These are phyloP conservation scores for Phytophthora sp. DNA, from an alignment of 352 stramenopile genomes.

Conservation along the genomic window DNA sequence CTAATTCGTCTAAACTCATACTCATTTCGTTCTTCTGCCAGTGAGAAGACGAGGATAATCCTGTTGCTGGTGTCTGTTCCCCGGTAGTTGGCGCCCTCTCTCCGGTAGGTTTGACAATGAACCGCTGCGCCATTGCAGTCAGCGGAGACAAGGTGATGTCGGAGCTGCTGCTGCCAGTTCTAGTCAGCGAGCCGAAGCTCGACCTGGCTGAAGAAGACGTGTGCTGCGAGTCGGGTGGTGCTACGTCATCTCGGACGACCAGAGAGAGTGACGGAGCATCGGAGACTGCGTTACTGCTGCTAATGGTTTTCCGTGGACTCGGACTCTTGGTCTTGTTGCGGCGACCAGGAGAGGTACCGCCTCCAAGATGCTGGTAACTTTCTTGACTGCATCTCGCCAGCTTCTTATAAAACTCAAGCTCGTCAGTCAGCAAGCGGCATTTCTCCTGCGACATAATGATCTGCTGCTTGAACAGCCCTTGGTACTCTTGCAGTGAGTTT, in stretches of 20 bases:
- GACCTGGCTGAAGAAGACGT: conserved; percentile 20
- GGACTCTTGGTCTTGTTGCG: conserved; percentile 36
- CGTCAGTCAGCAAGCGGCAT: conserved; percentile 71
- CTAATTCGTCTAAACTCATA: conserved; percentile 34
- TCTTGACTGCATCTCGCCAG: conserved; percentile 61
- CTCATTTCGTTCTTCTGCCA: conserved; percentile 10
- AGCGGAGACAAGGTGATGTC: conserved; percentile 29
- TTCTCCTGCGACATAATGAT: conserved; percentile 86
- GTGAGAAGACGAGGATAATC: neutral
- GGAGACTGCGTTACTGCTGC: conserved; percentile 9
- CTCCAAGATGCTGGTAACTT: conserved; percentile 38
- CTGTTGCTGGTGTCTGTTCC: conserved; percentile 16
- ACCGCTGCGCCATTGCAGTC: conserved; percentile 38
- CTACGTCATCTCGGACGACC: neutral
- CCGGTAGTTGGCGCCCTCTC: conserved; percentile 12
- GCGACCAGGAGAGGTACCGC: conserved; percentile 26
- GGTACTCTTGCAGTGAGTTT: conserved; percentile 81
- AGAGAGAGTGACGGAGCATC: conserved; percentile 13
- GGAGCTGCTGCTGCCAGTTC: conserved; percentile 7
- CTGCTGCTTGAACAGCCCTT: conserved; percentile 83
- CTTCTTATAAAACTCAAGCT: conserved; percentile 88
- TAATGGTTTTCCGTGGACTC: conserved; percentile 30
- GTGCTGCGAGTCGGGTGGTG: conserved; percentile 1
- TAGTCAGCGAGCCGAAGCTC: conserved; percentile 20
- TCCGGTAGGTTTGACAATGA: conserved; percentile 48